Percentiles rank a stretch among this genome's conserved stretches.
phyloP scores from a whole-genome alignment of 768 basidiomycete species.

The Xerocomellus chrysenteron region DNA sequence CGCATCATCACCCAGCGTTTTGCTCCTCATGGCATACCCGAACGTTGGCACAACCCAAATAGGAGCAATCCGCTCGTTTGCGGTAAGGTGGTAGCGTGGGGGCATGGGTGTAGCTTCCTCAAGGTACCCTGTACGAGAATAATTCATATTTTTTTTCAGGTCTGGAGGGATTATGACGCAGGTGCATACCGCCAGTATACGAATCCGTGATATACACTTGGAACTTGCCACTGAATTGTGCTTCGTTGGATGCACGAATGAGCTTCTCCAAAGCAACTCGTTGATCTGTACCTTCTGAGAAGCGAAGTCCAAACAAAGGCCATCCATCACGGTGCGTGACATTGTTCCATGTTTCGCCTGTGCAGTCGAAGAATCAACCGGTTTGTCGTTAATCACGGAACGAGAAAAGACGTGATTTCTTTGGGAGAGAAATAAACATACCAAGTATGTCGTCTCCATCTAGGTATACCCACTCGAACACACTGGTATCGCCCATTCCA shows the following conservation, averaged over 20 bases:
- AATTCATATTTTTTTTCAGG: neutral
- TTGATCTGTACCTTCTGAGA: conserved; percentile 54
- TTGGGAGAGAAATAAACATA: neutral
- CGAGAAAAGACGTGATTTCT: no score
- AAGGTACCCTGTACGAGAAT: conserved; percentile 2
- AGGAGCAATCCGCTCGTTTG: conserved; percentile 79
- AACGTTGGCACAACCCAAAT: conserved; percentile 81
- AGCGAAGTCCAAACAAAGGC: conserved; percentile 87
- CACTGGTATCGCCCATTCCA: conserved; percentile 89
- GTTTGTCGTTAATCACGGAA: neutral
- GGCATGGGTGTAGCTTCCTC: conserved; percentile 55
- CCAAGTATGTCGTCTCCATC: conserved; percentile 47
- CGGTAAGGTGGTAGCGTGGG: conserved; percentile 69
- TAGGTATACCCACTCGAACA: conserved; percentile 71
- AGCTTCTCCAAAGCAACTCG: conserved; percentile 56
- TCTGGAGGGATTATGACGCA: neutral
- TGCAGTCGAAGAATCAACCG: neutral
- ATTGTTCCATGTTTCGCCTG: conserved; percentile 27
- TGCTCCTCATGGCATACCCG: conserved; percentile 76
- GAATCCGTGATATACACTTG: conserved; percentile 45
- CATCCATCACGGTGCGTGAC: conserved; percentile 74
- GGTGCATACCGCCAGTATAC: conserved; percentile 20
- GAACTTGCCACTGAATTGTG: conserved; percentile 53
- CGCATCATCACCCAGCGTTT: conserved; percentile 54
- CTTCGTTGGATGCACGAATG: conserved; percentile 45